Conservation (phyloP, 352 stramenopile genomes). For the Globisporangium abappressorium region DNA sequence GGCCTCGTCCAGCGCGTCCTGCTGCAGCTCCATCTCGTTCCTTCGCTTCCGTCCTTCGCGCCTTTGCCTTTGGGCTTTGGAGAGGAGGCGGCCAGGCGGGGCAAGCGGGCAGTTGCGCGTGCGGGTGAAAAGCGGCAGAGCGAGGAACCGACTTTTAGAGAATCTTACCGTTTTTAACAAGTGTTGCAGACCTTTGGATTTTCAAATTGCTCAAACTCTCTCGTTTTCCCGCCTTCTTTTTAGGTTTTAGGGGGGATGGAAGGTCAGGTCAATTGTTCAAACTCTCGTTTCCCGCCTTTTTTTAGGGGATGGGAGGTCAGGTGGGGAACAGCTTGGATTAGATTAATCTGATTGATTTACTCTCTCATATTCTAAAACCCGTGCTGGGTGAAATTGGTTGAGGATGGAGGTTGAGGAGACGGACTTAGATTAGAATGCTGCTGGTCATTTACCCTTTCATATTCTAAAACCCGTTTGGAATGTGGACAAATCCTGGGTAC, state of each 20-base stretch:
- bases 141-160: too few species aligned
- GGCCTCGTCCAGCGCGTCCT: conserved; percentile 81
- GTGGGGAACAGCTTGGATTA: not conserved
- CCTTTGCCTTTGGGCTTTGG: conserved; percentile 6
- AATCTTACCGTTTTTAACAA: too few species aligned
- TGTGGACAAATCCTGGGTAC: too few species aligned
- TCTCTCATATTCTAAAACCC: not conserved
- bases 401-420: too few species aligned
- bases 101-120: not conserved
- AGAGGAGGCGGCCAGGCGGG: not conserved
- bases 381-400: not conserved
- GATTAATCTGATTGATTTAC: not conserved
- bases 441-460: not conserved
- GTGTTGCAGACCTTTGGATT: too few species aligned
- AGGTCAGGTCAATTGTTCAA: not conserved
- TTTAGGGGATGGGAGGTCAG: not conserved
- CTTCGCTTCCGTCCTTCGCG: not conserved
- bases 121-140: not conserved
- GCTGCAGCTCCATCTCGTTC: conserved; percentile 65
- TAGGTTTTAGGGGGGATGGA: not conserved
- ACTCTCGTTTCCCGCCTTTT: conserved; percentile 9
- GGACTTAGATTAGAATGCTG: not conserved
- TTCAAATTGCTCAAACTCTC: too few species aligned
- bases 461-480: not conserved
- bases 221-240: conserved; percentile 1